Base-by-base conservation (phyloP, 306 rosid genomes). In the Cucurbita pepo region DNA sequence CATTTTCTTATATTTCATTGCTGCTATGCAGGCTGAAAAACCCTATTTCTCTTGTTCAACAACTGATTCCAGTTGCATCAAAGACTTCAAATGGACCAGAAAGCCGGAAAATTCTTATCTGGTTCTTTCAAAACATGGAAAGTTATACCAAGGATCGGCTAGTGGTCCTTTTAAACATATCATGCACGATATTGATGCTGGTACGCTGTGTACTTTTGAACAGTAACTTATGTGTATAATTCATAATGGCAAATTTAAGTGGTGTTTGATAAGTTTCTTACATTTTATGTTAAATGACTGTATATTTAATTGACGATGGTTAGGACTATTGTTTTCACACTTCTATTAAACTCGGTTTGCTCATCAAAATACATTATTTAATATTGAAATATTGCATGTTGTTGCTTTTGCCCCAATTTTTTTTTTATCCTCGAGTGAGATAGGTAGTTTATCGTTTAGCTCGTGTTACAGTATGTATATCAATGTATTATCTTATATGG, bases 31-130 rank as follows among this genome's bases (percentile, higher is more conserved):
- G 98, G 88, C 81, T 64, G 76, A 58, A 52, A 78, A 77, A 79
- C 88, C 88, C 11, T 75, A 79, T 41, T 86, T 65, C 69, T 87
- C 88, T 54, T 78, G 71, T 80, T 87, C 93, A 41, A 82, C 86
- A 43, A 34, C 72, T 44, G 91, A 82, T 62, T 66, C 83, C 5
- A 77, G 82, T 77, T 60, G 21, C 75, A 83, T 88, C 76, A 90
- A 90, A 81, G 98, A 88, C 81, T 56, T 93, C 74, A 81, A 77
- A 1, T 93, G 98, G 98, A 83, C 78, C 72, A 87, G 86, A 67
- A 74, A 78, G 59, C 55, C 79, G 43, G 84, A 87, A 55, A 78
- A 75, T 69, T 80, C 78, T 57, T 93, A 69, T 77, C 54, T 88
- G 70, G 85, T 86, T 78, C 98, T 93, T 74, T 88, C 96, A 50